A percentile compares a stretch with the other conserved stretches of the same genome.
Conservation (phyloP, 2,329 filamentous ascomycete species). For the Exophiala lecanii-corni region DNA sequence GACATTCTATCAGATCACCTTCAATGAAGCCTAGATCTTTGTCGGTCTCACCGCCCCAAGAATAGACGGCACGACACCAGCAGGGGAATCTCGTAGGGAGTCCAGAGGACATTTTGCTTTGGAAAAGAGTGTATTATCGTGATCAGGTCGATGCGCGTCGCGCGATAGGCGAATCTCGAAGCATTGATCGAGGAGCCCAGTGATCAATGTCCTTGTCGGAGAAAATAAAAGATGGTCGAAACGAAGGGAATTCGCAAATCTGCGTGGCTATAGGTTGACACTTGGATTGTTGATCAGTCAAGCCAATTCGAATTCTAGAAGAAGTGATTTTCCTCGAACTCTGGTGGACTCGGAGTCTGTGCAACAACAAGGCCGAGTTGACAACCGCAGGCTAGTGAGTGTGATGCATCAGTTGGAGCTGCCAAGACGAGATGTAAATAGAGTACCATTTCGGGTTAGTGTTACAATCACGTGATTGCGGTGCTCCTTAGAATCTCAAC, state of each 20-base stretch:
- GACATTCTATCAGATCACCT: conserved; percentile 93
- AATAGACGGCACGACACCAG: conserved; percentile 88
- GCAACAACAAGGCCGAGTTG: neutral
- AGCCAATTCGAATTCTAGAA: too few relatives aligned
- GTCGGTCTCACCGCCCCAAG: conserved; percentile 93
- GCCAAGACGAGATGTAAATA: conserved; percentile 12
- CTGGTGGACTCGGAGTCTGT: neutral
- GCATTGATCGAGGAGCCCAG: conserved; percentile 11
- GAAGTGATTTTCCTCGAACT: neutral
- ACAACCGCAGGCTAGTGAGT: neutral
- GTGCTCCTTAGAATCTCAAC: too few relatives aligned
- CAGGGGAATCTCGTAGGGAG: conserved; percentile 79
- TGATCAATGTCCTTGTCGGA: too few relatives aligned
- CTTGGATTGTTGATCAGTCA: too few relatives aligned
- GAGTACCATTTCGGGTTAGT: conserved; percentile 4
- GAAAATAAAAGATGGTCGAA: too few relatives aligned
- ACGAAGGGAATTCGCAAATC: too few relatives aligned
- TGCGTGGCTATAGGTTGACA: too few relatives aligned
- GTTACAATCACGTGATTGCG: too few relatives aligned
- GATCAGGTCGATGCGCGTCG: conserved; percentile 4
- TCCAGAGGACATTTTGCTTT: conserved; percentile 32
- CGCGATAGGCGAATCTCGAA: conserved; percentile 2
- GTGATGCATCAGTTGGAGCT: neutral
- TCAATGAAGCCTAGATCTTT: conserved; percentile 95
- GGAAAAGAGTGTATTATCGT: neutral